These are phyloP conservation scores for Aspergillus novofumigatus DNA, from an alignment of 2,329 filamentous ascomycete species.

Conservation along the genomic window DNA sequence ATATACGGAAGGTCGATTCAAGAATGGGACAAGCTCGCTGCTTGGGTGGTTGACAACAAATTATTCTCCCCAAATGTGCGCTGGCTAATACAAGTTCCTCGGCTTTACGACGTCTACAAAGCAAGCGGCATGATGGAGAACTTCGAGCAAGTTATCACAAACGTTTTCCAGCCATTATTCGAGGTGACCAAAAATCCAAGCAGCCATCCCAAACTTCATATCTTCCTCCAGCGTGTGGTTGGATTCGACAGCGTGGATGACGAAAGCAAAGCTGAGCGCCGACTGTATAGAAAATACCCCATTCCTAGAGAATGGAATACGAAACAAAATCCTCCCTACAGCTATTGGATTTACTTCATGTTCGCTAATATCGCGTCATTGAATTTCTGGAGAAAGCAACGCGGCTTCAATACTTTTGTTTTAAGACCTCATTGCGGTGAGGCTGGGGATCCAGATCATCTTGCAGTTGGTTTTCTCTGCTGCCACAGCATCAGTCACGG, in stretches of 20 bases:
- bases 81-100: constrained; percentile 93
- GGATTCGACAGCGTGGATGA: constrained; percentile 98
- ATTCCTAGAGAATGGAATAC: constrained; percentile 84
- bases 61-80: constrained; percentile 96
- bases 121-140: constrained; percentile 78
- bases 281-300: constrained; percentile 93
- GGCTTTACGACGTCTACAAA: constrained; percentile 95
- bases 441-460: constrained; percentile 92
- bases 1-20: constrained; percentile 89
- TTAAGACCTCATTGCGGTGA: constrained; percentile 93
- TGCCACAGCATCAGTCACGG: constrained; percentile 97
- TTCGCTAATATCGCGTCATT: constrained; percentile 91
- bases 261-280: constrained; percentile 91
- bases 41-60: constrained; percentile 97
- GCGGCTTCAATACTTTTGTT: constrained; percentile 93
- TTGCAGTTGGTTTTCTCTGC: constrained; percentile 85
- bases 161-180: constrained; percentile 90
- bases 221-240: constrained; percentile 92
- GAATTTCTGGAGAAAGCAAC: constrained; percentile 83
- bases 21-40: constrained; percentile 96
- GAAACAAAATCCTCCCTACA: constrained; percentile 95
- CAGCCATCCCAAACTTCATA: constrained; percentile 85
- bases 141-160: constrained; percentile 85
- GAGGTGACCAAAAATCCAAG: constrained; percentile 85
- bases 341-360: constrained; percentile 98